Base-by-base conservation (phyloP, 2,329 filamentous ascomycete species). In the Teratosphaeria nubilosa region DNA sequence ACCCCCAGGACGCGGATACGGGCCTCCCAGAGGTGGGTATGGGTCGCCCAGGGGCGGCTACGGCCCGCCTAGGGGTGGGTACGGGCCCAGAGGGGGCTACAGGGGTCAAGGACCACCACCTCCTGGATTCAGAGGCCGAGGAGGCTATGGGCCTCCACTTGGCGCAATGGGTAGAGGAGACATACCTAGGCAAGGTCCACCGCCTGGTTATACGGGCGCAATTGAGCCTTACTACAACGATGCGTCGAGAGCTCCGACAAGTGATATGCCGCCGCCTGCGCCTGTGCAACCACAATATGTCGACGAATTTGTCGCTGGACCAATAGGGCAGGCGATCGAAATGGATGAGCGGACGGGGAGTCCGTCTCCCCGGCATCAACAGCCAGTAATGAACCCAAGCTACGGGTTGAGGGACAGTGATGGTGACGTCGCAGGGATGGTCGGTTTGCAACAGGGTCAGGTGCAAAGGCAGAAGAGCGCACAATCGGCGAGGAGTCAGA, bases 321-420 rank as follows among this genome's bases (percentile, higher is more conserved):
- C 73, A 14, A 76, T 85, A 13, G 85, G 85, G 10, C 86, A 86
- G 67, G 84, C 87, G 2, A 82, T 91, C 56, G 90, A 94, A 71
- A 91, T 95, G 88, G 86, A 91, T 70, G 85, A 86, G 34, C 77
- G 79, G n/a, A 77, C 78, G n/a, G 79, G 80, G 45, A 80, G 77
- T 56, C 79, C 80, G n/a, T 70, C 73, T 57, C 74, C 30, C 48
- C 61, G 16, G 14, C 53, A 25, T 31, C 57, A 64, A 30, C 59
- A 63, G 13, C 25, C 25, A 30, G 51, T 16, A 4, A 61, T 56
- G 37, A 61, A 62, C 22, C 61, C 61, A 52, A 32, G 34, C 24
- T 78, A 75, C 55, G 76, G 75, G 5, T 59, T 79, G 30, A 70
- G 76, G 54, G 86, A 88, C 56, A 87, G 82, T 64, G 86, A 91